Conservation (phyloP, 345 rosid genomes). For the Salix purpurea region DNA sequence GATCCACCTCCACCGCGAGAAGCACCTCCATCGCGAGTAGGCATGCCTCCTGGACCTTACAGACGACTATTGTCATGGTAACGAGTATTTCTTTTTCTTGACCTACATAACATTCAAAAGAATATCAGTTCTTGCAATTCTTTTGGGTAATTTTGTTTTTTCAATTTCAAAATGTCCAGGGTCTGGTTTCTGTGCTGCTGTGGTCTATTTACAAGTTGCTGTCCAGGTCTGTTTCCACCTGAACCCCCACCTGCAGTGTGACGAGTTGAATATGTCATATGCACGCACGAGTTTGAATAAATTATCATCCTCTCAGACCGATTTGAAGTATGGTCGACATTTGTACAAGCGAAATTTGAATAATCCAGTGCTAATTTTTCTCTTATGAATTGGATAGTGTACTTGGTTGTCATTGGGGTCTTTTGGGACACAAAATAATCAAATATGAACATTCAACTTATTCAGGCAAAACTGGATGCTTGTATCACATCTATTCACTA, state of each 20-base stretch:
- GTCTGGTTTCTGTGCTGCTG: slow-evolving; percentile 9
- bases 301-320: not conserved
- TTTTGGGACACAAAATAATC: not conserved
- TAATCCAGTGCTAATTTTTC: not conserved
- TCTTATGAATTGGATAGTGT: not conserved
- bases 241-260: slow-evolving; percentile 1
- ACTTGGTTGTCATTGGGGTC: not conserved
- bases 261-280: not conserved
- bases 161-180: not conserved
- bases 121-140: not conserved
- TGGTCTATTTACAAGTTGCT: slow-evolving; percentile 5
- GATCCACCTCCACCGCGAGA: not conserved
- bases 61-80: not conserved
- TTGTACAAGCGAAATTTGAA: not conserved
- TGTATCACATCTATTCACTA: not conserved
- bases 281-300: not conserved
- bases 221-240: not conserved
- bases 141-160: not conserved
- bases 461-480: not conserved
- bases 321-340: not conserved
- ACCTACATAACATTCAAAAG: not conserved
- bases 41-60: not conserved
- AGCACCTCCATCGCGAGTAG: not conserved
- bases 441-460: not conserved
- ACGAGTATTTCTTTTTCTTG: not conserved